Evolutionary conservation across 495 filamentous ascomycete species (phyloP).

Genomic region (Echria macrotheca): DNA sequence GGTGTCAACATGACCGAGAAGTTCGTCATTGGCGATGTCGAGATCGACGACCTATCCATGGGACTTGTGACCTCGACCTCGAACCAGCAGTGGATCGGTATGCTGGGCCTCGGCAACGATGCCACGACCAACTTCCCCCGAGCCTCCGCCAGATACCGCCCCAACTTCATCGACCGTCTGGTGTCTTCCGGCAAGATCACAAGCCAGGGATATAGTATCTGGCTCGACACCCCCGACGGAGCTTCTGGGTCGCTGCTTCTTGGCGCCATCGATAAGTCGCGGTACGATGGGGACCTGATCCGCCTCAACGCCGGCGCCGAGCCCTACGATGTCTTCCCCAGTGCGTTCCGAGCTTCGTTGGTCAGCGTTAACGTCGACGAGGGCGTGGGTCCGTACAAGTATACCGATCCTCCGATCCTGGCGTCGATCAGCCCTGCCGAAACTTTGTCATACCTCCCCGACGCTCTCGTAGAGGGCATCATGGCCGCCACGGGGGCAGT

Average conservation of each 20-base stretch:
- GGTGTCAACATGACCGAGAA: conserved; percentile 60
- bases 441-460: conserved; percentile 68
- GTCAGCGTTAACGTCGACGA: conserved; percentile 35
- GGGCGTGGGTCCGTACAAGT: conserved; percentile 47
- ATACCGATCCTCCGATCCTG: conserved; percentile 8
- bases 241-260: conserved; percentile 71
- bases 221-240: conserved; percentile 63
- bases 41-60: conserved; percentile 62
- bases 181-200: conserved; percentile 59
- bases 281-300: conserved; percentile 61
- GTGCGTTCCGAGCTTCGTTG: conserved; percentile 61
- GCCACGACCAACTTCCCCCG: conserved; percentile 9
- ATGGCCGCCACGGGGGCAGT: conserved; percentile 54
- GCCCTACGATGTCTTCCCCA: conserved; percentile 26
- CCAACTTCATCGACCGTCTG: conserved; percentile 63
- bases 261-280: conserved; percentile 72
- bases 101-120: conserved; percentile 64
- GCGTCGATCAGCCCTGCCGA: conserved; percentile 50
- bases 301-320: conserved; percentile 47
- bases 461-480: conserved; percentile 50
- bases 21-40: conserved; percentile 55
- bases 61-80: conserved; percentile 59
- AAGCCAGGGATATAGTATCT: conserved; percentile 72
- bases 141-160: conserved; percentile 6
- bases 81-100: conserved; percentile 51